A percentile compares a stretch with the other conserved stretches of the same genome.
These are phyloP conservation scores for Persicaria maculosa DNA, from an alignment of 148 eudicot genomes.

Conservation along the genomic window DNA sequence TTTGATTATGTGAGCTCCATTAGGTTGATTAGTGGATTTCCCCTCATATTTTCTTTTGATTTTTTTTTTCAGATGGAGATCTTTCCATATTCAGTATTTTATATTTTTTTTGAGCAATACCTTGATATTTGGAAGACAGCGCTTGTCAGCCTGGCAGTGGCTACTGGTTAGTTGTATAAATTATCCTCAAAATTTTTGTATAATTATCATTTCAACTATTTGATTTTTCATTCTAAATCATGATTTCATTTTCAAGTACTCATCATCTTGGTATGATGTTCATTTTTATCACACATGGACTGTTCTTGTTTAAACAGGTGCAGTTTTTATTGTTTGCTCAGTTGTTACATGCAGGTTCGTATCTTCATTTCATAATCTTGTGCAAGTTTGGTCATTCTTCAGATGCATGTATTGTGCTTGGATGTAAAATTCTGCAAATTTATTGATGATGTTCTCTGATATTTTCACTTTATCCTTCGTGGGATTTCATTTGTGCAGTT, in stretches of 20 bases:
- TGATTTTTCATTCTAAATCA: background rate
- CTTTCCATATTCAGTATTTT: slow-evolving; percentile 93
- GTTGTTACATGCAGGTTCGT: slow-evolving; percentile 89
- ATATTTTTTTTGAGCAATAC: slow-evolving; percentile 97
- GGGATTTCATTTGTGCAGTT: slow-evolving; percentile 33
- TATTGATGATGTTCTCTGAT: slow-evolving; percentile 11
- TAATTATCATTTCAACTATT: background rate
- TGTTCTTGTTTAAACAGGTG: slow-evolving; percentile 46
- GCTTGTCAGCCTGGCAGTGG: slow-evolving; percentile 83
- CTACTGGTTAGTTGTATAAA: slow-evolving; percentile 62
- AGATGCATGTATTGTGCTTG: background rate
- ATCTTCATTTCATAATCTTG: slow-evolving; percentile 11
- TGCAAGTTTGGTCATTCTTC: slow-evolving; percentile 1
- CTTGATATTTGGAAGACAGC: slow-evolving; percentile 97
- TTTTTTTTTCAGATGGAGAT: slow-evolving; percentile 71
- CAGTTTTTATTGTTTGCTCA: slow-evolving; percentile 81
- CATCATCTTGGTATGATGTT: background rate
- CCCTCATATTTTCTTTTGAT: background rate
- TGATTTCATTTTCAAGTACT: background rate
- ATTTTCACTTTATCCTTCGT: slow-evolving; percentile 2
- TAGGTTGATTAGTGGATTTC: background rate
- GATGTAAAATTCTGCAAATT: background rate
- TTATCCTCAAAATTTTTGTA: slow-evolving; percentile 5
- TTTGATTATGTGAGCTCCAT: background rate
- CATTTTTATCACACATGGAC: background rate